phyloP scores from a whole-genome alignment of 2,329 filamentous ascomycete genomes.

The Graphilbum sp. region DNA sequence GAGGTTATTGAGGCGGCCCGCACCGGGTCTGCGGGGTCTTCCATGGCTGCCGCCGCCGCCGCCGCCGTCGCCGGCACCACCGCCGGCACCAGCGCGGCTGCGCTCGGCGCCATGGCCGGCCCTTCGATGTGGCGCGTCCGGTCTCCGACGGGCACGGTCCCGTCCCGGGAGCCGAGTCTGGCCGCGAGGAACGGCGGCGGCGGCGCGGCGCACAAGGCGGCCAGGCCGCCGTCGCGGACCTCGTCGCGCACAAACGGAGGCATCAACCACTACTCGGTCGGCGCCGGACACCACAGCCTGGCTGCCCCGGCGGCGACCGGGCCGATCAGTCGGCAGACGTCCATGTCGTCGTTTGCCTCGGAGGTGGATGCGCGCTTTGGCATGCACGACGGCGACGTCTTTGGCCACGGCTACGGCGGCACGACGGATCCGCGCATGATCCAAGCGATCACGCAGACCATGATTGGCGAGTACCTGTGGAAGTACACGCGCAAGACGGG shows the following conservation, averaged over 20 bases:
- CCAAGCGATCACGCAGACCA: constrained; percentile 95
- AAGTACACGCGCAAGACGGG: constrained; percentile 95
- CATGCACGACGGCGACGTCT: constrained; percentile 35
- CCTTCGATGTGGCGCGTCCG: constrained; percentile 3
- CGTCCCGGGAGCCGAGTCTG: constrained; percentile 1
- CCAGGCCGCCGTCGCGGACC: constrained; percentile 30
- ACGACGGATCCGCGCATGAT: constrained; percentile 94
- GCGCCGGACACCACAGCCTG: not conserved
- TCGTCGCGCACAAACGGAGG: constrained; percentile 13
- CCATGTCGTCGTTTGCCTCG: constrained; percentile 87
- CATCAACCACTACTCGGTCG: constrained; percentile 1
- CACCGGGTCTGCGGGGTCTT: constrained; percentile 29
- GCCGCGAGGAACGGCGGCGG: constrained; percentile 21
- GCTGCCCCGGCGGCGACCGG: not conserved
- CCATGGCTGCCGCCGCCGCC: not conserved
- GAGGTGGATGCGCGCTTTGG: constrained; percentile 89
- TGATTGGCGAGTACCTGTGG: constrained; percentile 98
- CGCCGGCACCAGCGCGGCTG: too few species aligned
- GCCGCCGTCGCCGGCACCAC: constrained; percentile 13
- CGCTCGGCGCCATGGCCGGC: too few species aligned
- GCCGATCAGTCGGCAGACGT: constrained; percentile 48
- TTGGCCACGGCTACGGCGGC: constrained; percentile 42
- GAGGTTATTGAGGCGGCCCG: constrained; percentile 71
- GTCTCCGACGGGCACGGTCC: constrained; percentile 2
- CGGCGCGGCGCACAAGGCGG: constrained; percentile 24